Conservation (phyloP, 345 rosid species). For the Sonneratia caseolaris region DNA sequence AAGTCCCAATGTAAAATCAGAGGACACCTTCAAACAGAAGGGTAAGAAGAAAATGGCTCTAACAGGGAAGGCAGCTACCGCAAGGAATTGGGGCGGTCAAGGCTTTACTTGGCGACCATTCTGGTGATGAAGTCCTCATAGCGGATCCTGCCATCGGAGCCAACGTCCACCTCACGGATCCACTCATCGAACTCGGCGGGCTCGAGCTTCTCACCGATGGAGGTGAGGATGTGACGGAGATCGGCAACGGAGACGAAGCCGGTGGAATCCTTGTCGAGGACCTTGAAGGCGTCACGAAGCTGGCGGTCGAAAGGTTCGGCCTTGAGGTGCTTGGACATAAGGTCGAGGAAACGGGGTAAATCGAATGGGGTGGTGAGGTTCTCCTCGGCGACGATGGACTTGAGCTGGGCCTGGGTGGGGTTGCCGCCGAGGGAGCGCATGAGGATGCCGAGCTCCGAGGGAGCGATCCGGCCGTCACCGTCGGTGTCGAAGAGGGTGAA, state of each 20-base stretch:
- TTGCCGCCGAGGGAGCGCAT: constrained; percentile 97
- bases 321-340: constrained; percentile 85
- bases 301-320: constrained; percentile 94
- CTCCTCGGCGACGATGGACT: constrained; percentile 58
- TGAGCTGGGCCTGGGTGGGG: constrained; percentile 96
- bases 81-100: background rate
- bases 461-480: constrained; percentile 87
- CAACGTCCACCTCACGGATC: constrained; percentile 95
- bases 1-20: background rate
- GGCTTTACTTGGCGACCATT: constrained; percentile 86
- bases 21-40: background rate
- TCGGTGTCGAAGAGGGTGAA: constrained; percentile 94
- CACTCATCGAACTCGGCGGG: constrained; percentile 93
- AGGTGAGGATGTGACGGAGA: constrained; percentile 87
- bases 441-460: constrained; percentile 87
- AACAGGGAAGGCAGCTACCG: background rate
- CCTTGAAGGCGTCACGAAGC: constrained; percentile 94
- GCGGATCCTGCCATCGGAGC: constrained; percentile 82
- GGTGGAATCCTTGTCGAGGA: constrained; percentile 79
- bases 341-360: constrained; percentile 78
- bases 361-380: constrained; percentile 72
- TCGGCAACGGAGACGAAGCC: constrained; percentile 87
- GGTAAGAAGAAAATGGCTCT: background rate
- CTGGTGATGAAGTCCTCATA: constrained; percentile 91
- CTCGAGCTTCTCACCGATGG: constrained; percentile 93